Evolutionary conservation across 345 rosid genomes (phyloP).

Genomic region (Geranium brycei): DNA sequence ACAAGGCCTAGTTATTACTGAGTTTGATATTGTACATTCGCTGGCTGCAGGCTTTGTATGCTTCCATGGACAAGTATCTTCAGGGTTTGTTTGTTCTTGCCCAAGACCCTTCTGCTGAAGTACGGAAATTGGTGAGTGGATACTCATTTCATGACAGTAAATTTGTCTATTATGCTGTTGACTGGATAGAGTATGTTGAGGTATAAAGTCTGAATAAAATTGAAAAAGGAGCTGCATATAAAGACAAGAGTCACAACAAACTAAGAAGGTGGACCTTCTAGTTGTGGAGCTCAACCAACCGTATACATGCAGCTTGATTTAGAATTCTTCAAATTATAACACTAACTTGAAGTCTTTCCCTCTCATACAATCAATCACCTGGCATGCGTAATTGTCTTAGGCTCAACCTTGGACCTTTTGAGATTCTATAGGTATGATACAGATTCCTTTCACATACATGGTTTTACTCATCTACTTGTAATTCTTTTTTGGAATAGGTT

Average conservation of each 20-base stretch:
- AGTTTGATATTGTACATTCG: background rate
- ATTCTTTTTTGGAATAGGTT: conserved; percentile 37
- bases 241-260: no score
- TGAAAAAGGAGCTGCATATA: no score
- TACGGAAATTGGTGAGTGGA: conserved; percentile 35
- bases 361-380: background rate
- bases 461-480: conserved; percentile 4
- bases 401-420: background rate
- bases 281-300: no score
- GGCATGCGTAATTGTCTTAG: background rate
- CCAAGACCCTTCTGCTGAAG: conserved; percentile 61
- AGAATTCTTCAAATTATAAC: no score
- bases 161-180: background rate
- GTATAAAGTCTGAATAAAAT: no score
- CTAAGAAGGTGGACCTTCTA: no score
- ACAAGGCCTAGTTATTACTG: background rate
- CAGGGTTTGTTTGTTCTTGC: conserved; percentile 84
- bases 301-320: no score
- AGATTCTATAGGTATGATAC: background rate
- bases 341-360: background rate
- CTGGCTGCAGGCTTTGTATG: background rate
- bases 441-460: conserved; percentile 1
- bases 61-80: conserved; percentile 37
- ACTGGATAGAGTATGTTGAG: background rate
- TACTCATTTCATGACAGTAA: background rate